A percentile compares a stretch with the other conserved stretches of the same genome.
Conservation (phyloP, 2,329 filamentous ascomycete species). For the Piedraia hortae region DNA sequence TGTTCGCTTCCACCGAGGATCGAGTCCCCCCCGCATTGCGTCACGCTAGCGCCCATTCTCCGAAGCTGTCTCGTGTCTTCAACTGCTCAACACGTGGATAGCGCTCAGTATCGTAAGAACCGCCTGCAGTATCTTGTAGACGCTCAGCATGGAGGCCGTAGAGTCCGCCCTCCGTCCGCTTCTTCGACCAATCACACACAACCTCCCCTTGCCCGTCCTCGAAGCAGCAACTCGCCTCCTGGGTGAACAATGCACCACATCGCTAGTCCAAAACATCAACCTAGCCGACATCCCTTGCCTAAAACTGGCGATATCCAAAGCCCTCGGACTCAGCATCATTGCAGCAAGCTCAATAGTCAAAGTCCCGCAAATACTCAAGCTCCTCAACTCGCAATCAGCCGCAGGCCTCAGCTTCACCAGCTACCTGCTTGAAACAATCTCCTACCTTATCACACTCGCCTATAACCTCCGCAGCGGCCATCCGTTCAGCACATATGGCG, state of each 20-base stretch:
- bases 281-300: slow-evolving; percentile 44
- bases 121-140: no score
- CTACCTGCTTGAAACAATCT: slow-evolving; percentile 72
- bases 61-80: no score
- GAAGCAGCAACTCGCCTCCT: slow-evolving; percentile 55
- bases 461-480: slow-evolving; percentile 83
- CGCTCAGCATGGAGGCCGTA: slow-evolving; percentile 17
- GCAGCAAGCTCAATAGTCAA: slow-evolving; percentile 77
- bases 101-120: no score
- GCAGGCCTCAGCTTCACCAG: slow-evolving; percentile 68
- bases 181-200: slow-evolving; percentile 19
- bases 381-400: slow-evolving; percentile 52
- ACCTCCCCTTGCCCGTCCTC: slow-evolving; percentile 39
- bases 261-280: slow-evolving; percentile 64
- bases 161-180: slow-evolving; percentile 17
- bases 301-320: slow-evolving; percentile 77
- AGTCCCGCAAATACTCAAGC: slow-evolving; percentile 86
- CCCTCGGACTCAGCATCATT: slow-evolving; percentile 78
- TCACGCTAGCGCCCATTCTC: no score
- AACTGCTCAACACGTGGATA: no score
- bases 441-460: slow-evolving; percentile 66
- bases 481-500: slow-evolving; percentile 89
- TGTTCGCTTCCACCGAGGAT: no score
- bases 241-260: slow-evolving; percentile 59
- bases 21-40: no score